A percentile compares a stretch with the other conserved stretches of the same genome.
These are phyloP conservation scores for Stereocaulon alpinum DNA, from an alignment of 495 filamentous ascomycete genomes.

Conservation along the genomic window DNA sequence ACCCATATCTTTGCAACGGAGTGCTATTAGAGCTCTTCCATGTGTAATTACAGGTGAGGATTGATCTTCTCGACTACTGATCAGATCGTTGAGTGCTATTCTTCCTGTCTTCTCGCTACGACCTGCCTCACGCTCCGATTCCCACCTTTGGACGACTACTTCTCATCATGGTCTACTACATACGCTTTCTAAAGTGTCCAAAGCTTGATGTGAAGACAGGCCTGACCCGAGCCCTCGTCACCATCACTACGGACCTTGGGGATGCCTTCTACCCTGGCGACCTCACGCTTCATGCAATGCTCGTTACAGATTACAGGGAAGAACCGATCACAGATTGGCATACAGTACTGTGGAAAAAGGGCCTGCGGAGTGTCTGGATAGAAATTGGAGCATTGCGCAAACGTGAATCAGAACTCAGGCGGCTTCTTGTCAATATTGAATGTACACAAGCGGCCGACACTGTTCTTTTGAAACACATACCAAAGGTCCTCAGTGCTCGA, in stretches of 20 bases:
- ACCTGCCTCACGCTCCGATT: too few species aligned
- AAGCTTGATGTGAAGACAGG: slow-evolving; percentile 29
- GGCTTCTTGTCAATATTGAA: slow-evolving; percentile 24
- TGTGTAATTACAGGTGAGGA: too few species aligned
- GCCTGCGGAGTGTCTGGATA: slow-evolving; percentile 42
- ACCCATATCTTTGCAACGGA: too few species aligned
- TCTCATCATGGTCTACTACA: slow-evolving; percentile 53
- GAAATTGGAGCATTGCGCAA: slow-evolving; percentile 21
- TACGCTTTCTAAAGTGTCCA: slow-evolving; percentile 63
- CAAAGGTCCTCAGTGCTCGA: slow-evolving; percentile 46
- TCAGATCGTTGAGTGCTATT: too few species aligned
- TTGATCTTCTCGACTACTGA: too few species aligned
- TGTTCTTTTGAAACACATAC: slow-evolving; percentile 18
- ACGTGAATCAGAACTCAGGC: slow-evolving; percentile 20
- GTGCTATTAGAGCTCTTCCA: too few species aligned
- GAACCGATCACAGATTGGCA: slow-evolving; percentile 37
- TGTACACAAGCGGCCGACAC: slow-evolving; percentile 1
- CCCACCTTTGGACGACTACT: background rate
- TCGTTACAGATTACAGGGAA: slow-evolving; percentile 26
- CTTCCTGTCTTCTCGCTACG: too few species aligned
- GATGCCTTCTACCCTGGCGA: slow-evolving; percentile 70
- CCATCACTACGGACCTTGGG: slow-evolving; percentile 84
- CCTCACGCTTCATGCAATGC: slow-evolving; percentile 36
- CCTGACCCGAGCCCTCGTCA: slow-evolving; percentile 48
- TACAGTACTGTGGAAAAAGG: slow-evolving; percentile 41